A percentile compares a stretch with the other conserved stretches of the same genome.
phyloP scores from a whole-genome alignment of 2,329 filamentous ascomycete species.

The Westerdykella aurantiaca region DNA sequence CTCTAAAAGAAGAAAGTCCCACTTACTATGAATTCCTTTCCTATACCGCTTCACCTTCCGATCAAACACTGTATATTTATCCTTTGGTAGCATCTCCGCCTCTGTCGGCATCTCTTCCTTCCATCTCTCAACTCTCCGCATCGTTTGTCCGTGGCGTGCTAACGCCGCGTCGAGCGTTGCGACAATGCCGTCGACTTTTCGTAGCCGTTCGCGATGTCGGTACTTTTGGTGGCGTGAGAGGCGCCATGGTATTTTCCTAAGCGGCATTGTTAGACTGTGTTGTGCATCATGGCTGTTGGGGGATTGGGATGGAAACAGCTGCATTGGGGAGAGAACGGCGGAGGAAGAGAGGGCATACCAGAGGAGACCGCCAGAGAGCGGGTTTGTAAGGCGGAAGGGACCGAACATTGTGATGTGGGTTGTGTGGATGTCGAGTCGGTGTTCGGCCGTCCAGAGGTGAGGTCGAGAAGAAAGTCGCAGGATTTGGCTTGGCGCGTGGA shows the following conservation, averaged over 20 bases:
- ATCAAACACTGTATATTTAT: slow-evolving; percentile 98
- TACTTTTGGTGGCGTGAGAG: slow-evolving; percentile 87
- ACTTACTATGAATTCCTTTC: slow-evolving; percentile 95
- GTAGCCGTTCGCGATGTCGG: slow-evolving; percentile 51
- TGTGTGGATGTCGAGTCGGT: slow-evolving; percentile 8
- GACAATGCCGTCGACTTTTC: slow-evolving; percentile 78
- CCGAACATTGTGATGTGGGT: slow-evolving; percentile 34
- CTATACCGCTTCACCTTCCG: slow-evolving; percentile 91
- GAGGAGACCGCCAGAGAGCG: slow-evolving; percentile 36
- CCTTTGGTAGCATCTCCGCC: slow-evolving; percentile 87
- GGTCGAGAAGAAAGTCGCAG: slow-evolving; percentile 19
- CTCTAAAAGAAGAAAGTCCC: neutral
- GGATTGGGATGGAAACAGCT: slow-evolving; percentile 1
- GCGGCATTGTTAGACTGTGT: slow-evolving; percentile 8
- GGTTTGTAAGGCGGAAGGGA: slow-evolving; percentile 36
- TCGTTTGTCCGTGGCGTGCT: slow-evolving; percentile 60
- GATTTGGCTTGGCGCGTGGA: slow-evolving; percentile 26
- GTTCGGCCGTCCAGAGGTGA: slow-evolving; percentile 10
- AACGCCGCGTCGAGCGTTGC: slow-evolving; percentile 75
- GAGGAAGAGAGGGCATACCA: slow-evolving; percentile 20
- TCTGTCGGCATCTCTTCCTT: slow-evolving; percentile 94
- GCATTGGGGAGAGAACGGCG: neutral
- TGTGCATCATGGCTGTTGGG: neutral
- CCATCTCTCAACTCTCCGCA: slow-evolving; percentile 80
- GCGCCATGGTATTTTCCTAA: slow-evolving; percentile 94